A percentile compares a stretch with the other conserved stretches of the same genome.
Evolutionary conservation across 1,284 basidiomycete species (phyloP).

Genomic region (Malassezia globosa): DNA sequence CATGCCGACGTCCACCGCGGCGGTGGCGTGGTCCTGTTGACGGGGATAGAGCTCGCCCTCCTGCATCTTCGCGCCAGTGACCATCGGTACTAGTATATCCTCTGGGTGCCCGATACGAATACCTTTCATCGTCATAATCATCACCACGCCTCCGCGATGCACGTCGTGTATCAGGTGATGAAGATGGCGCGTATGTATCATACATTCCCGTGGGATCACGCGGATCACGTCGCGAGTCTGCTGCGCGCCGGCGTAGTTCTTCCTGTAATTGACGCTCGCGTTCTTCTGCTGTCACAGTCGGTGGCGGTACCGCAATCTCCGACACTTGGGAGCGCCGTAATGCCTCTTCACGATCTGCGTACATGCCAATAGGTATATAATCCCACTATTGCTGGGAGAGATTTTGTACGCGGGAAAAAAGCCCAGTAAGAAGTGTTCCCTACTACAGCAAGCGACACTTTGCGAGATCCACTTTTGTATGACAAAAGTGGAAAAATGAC

Average conservation of each 20-base stretch:
- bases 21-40: too few species aligned
- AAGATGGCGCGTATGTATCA: not conserved
- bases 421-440: too few species aligned
- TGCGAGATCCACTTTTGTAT: too few species aligned
- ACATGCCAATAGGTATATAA: slow-evolving; percentile 20
- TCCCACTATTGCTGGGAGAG: too few species aligned
- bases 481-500: too few species aligned
- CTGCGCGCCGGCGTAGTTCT: slow-evolving; percentile 33
- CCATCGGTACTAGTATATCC: not conserved
- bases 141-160: slow-evolving; percentile 5
- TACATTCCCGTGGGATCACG: not conserved
- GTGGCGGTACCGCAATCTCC: not conserved
- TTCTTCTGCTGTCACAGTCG: slow-evolving; percentile 13
- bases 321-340: slow-evolving; percentile 3
- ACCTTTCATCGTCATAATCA: slow-evolving; percentile 20
- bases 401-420: too few species aligned
- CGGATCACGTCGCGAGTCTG: slow-evolving; percentile 19
- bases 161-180: not conserved
- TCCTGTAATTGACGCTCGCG: slow-evolving; percentile 40
- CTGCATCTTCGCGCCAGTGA: not conserved
- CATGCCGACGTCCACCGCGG: not conserved
- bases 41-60: too few species aligned
- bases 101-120: not conserved
- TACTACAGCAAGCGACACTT: too few species aligned
- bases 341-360: slow-evolving; percentile 39